Conservation (phyloP, 495 filamentous ascomycete species). For the Aspergillus sclerotioniger region DNA sequence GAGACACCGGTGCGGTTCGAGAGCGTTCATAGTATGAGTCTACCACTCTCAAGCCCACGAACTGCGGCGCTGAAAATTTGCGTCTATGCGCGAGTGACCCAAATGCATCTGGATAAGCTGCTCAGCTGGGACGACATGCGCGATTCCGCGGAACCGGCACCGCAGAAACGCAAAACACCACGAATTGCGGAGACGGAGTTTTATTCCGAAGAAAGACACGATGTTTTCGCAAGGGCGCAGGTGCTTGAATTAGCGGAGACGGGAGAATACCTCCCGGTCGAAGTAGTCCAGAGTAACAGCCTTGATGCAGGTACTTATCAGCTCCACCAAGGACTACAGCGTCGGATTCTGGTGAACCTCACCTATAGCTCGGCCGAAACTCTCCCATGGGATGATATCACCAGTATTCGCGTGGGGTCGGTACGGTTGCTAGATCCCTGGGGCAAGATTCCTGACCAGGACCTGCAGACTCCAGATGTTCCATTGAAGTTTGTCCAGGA, state of each 20-base stretch:
- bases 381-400: conserved; percentile 81
- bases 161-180: conserved; percentile 63
- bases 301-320: conserved; percentile 87
- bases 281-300: conserved; percentile 80
- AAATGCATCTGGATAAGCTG: conserved; percentile 95
- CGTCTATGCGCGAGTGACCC: conserved; percentile 85
- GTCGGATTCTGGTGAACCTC: conserved; percentile 79
- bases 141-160: conserved; percentile 52
- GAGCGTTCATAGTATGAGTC: conserved; percentile 97
- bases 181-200: conserved; percentile 89
- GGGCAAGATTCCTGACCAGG: conserved; percentile 78
- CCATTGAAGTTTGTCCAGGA: conserved; percentile 70
- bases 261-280: conserved; percentile 87
- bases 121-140: conserved; percentile 99
- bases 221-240: conserved; percentile 83
- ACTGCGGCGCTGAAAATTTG: conserved; percentile 80
- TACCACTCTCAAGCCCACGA: conserved; percentile 79
- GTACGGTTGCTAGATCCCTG: conserved; percentile 79
- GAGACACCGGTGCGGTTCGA: conserved; percentile 94
- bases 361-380: conserved; percentile 86
- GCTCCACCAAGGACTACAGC: conserved; percentile 90
- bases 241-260: conserved; percentile 87
- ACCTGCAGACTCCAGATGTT: conserved; percentile 68
- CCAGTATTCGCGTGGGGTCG: conserved; percentile 69
- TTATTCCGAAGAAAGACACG: conserved; percentile 88